phyloP scores from a whole-genome alignment of 306 rosid genomes.

The Lupinus albus region DNA sequence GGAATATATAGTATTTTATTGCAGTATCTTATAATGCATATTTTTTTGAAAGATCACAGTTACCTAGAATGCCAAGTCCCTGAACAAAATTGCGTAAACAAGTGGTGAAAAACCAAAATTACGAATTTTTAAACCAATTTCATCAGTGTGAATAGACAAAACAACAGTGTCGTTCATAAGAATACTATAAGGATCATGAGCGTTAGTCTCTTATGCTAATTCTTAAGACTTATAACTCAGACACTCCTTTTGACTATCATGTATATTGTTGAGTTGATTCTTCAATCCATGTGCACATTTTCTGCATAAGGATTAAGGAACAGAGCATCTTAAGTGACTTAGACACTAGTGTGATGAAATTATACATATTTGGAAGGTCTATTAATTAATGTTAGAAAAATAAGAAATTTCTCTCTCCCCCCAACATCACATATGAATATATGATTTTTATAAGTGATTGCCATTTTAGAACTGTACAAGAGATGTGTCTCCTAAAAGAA shows the following conservation, averaged over 20 bases:
- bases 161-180: constrained; percentile 42
- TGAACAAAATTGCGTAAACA: too few species aligned
- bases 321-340: constrained; percentile 40
- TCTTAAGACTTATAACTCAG: constrained; percentile 30
- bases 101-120: too few species aligned
- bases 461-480: constrained; percentile 45
- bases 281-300: constrained; percentile 43
- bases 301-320: constrained; percentile 32
- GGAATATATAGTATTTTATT: constrained; percentile 36
- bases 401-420: background rate
- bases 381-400: too few species aligned
- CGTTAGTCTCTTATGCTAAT: constrained; percentile 11
- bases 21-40: background rate
- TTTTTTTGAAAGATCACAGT: too few species aligned
- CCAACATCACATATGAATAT: background rate
- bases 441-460: constrained; percentile 31
- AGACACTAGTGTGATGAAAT: constrained; percentile 10
- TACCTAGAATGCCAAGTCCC: too few species aligned
- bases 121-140: constrained; percentile 9
- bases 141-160: constrained; percentile 38
- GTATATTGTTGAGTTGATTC: constrained; percentile 33
- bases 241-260: constrained; percentile 45
- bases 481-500: constrained; percentile 38
- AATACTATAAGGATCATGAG: constrained; percentile 28
- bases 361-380: constrained; percentile 15